Base-by-base conservation (phyloP, 1,139 yeast genomes). In the Kodamaea plutei region DNA sequence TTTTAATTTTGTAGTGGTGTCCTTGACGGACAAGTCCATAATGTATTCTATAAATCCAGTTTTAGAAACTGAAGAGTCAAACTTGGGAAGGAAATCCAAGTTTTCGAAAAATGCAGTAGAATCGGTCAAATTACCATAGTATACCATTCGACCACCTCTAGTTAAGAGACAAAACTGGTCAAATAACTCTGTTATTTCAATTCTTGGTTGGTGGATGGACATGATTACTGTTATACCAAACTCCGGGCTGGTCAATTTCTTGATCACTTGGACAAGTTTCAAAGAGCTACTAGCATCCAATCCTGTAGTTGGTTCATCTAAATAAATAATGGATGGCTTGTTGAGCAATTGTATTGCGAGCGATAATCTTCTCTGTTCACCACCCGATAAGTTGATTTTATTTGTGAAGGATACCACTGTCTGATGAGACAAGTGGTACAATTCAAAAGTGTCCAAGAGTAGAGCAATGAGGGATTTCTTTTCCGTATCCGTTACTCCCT, bases 231-330 rank as follows among this genome's bases (percentile, higher is more conserved):
- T 83, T 26, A 88, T 71, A 0, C 93, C 91, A 30, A 53, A 55
- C 33, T 67, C 70, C 0, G 66, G 59, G 3, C 64, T 56, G 11
- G 75, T 68, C 19, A 69, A 57, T 39, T 73, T 69, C 41, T 75
- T 73, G 37, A 87, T 64, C 0, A 84, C 75, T 34, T 70, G 64
- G n/a, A 84, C 73, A 28, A 85, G 61, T 37, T 78, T 62, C 42
- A 68, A 74, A 0, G 95, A 88, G 8, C 88, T 78, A 33, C 79
- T 76, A 2, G 95, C 81, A 52, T 87, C 95, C 20, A 87, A 60
- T 0, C 95, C 95, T 0, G 95, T 84, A 0, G 95, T 87, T 2
- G 95, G 95, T 47, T 87, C 95, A 52, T 87, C 96, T 27, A 87
- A 58, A 45, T 85, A 84, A 39, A 87, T 56, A 2, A 85, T 60